Evolutionary conservation across 116 monocot genomes (phyloP), one percentile per base, ranked within the genome.

Genomic region (Dioscorea cayenensis): DNA sequence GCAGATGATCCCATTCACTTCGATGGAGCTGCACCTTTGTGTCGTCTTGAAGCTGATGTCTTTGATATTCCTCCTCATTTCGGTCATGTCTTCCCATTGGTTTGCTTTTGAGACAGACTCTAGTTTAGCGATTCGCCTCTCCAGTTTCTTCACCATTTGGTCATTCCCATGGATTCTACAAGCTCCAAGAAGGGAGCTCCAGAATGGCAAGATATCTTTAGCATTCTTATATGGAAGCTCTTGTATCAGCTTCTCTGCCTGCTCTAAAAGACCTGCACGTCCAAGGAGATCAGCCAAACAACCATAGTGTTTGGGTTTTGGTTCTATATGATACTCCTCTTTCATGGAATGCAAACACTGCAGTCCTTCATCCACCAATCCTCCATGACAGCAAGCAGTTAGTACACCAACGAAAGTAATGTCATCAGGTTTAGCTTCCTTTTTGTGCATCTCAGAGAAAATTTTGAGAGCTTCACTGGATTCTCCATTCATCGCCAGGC

Each of bases 221-320:
- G 16, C 48, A 17, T 67, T 27, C 18, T 68, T 36, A 37, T 63
- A 29, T 17, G 69, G 36, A 36, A 79, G 65, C 10, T 13, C 65
- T 49, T 66, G 36, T 23, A 79, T 72, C 63, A 83, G 27, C 38
- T 64, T n/a, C 36, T 67, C 63, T 52, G 82, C 86, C 69, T 83
- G 83, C 19, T 72, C 63, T 13, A 87, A 25, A 62, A 49, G 74
- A 19, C 86, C 86, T 23, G 72, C 80, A 36, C 86, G 65, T 0
- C 86, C 75, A 32, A 87, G 75, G 27, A 87, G 77, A 72, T 87
- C 86, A 20, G 80, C 82, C 71, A 83, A 28, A 72, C 83, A 83
- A 49, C 83, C 83, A 75, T 68, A 78, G 50, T 83, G 83, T 64
- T 83, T 75, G 14, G 75, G 21, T 20, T 78, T 83, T 16, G 83